A percentile compares a stretch with the other conserved stretches of the same genome.
These are phyloP conservation scores for Centaurea solstitialis DNA, from an alignment of 129 eudicot genomes.

Conservation along the genomic window DNA sequence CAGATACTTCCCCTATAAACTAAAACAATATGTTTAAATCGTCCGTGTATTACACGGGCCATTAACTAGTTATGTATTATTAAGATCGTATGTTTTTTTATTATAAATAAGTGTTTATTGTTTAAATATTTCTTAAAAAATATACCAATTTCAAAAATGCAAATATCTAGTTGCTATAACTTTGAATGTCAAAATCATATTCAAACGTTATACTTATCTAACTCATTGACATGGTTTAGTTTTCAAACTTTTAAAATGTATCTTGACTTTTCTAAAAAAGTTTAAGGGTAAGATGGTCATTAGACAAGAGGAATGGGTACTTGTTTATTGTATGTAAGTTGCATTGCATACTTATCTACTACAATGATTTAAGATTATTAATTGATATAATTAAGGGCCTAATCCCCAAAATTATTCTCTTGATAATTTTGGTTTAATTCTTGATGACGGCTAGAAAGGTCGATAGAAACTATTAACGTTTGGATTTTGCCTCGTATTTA, in stretches of 20 bases:
- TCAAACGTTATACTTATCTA: too few species aligned
- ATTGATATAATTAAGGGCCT: not conserved
- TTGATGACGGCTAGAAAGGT: not conserved
- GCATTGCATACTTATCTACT: not conserved
- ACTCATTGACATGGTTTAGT: not conserved
- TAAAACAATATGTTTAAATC: too few species aligned
- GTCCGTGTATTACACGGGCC: too few species aligned
- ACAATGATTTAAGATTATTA: not conserved
- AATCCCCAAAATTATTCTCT: not conserved
- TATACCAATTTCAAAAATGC: not conserved
- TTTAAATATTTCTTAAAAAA: too few species aligned
- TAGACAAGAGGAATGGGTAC: not conserved
- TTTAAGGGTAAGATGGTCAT: not conserved
- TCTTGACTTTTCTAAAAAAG: not conserved
- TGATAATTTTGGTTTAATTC: not conserved
- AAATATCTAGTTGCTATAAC: not conserved
- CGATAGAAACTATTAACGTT: slow-evolving; percentile 23
- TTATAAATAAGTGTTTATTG: too few species aligned
- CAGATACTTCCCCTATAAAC: too few species aligned
- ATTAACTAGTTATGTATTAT: too few species aligned
- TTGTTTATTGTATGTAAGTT: not conserved
- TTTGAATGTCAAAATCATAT: not conserved
- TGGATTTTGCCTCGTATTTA: slow-evolving; percentile 21
- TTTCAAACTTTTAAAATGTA: not conserved
- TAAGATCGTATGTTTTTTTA: too few species aligned